Percentiles rank a stretch among this genome's conserved stretches.
These are phyloP conservation scores for Vinca minor DNA, from an alignment of 257 asterid genomes.

Conservation along the genomic window DNA sequence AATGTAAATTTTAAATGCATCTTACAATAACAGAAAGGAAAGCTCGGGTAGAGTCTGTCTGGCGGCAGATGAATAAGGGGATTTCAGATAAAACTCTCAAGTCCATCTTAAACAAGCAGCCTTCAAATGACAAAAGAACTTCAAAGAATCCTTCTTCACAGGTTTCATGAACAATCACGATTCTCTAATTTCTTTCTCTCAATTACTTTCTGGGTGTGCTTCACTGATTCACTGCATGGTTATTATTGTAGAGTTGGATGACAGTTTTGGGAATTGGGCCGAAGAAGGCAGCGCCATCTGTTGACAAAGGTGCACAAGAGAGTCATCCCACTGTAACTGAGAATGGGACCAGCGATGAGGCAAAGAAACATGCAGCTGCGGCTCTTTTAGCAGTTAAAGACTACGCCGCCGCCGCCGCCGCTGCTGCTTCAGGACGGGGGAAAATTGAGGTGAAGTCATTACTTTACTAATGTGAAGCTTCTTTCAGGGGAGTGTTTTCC, in stretches of 20 bases:
- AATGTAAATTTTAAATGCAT: slow-evolving; percentile 8
- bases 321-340: slow-evolving; percentile 22
- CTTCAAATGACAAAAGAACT: slow-evolving; percentile 28
- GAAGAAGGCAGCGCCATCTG: slow-evolving; percentile 32
- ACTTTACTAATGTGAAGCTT: slow-evolving; percentile 6
- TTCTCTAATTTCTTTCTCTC: slow-evolving; percentile 15
- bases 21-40: slow-evolving; percentile 50
- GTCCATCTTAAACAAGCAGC: slow-evolving; percentile 38
- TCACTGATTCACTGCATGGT: not conserved
- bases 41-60: slow-evolving; percentile 75
- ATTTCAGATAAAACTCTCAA: slow-evolving; percentile 53
- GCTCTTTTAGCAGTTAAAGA: slow-evolving; percentile 88
- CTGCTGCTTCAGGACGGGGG: slow-evolving; percentile 47
- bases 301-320: slow-evolving; percentile 29
- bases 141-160: slow-evolving; percentile 28
- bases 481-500: not conserved
- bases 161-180: slow-evolving; percentile 40
- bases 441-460: slow-evolving; percentile 62
- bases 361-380: slow-evolving; percentile 77
- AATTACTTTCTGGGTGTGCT: slow-evolving; percentile 7
- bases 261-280: slow-evolving; percentile 65
- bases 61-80: slow-evolving; percentile 95
- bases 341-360: slow-evolving; percentile 47
- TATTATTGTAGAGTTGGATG: slow-evolving; percentile 64
- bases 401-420: slow-evolving; percentile 45